Conservation (phyloP, 2,329 filamentous ascomycete genomes). For the Coniella lustricola region DNA sequence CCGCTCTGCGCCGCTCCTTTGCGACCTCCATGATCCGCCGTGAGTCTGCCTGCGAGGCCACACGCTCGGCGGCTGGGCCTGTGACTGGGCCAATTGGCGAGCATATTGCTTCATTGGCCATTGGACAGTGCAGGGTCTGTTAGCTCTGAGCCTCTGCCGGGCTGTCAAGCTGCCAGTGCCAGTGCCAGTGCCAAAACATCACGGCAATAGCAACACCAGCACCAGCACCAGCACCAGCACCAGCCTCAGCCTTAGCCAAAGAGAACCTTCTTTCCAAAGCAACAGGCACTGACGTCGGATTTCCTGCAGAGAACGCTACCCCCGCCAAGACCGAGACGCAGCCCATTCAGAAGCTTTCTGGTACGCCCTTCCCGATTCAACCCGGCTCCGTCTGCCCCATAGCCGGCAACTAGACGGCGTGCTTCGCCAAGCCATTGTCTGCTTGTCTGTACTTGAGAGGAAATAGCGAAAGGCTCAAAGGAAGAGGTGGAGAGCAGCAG, state of each 20-base stretch:
- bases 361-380: conserved; percentile 6
- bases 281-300: conserved; percentile 3
- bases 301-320: conserved; percentile 10
- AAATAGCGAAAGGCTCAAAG: too few relatives aligned
- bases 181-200: too few relatives aligned
- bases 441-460: too few relatives aligned
- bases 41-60: conserved; percentile 31
- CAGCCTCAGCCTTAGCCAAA: too few relatives aligned
- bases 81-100: conserved; percentile 19
- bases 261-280: too few relatives aligned
- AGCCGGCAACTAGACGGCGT: not conserved
- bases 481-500: not conserved
- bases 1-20: conserved; percentile 52
- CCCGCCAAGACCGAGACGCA: conserved; percentile 13
- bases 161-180: too few relatives aligned
- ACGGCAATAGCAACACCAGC: not conserved
- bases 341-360: conserved; percentile 7
- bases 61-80: conserved; percentile 19
- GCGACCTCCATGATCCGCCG: conserved; percentile 54
- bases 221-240: not conserved
- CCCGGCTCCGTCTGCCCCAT: not conserved
- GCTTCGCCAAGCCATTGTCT: not conserved
- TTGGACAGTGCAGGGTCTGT: not conserved
- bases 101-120: conserved; percentile 10
- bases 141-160: not conserved